phyloP scores from a whole-genome alignment of 352 stramenopile species.

The Phytophthora sp. region DNA sequence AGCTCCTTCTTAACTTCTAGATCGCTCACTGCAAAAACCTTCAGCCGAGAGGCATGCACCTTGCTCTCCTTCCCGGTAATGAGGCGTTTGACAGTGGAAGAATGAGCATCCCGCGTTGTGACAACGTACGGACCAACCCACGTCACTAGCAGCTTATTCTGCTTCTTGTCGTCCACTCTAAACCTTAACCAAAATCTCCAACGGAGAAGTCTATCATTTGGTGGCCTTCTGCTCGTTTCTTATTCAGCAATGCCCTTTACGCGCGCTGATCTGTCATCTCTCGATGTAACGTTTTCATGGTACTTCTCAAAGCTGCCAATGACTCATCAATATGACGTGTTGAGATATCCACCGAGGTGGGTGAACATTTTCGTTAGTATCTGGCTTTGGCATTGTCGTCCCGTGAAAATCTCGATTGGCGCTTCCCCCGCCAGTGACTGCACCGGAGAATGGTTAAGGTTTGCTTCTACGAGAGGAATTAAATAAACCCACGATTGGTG shows the following conservation, averaged over 20 bases:
- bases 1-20: conserved; percentile 37
- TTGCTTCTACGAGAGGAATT: background rate
- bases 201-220: conserved; percentile 26
- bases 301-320: conserved; percentile 9
- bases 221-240: conserved; percentile 9
- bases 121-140: conserved; percentile 39
- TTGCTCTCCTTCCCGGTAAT: conserved; percentile 21
- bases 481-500: background rate
- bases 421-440: background rate
- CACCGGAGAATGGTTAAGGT: conserved; percentile 4
- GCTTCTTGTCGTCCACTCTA: conserved; percentile 31
- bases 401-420: conserved; percentile 1
- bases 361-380: background rate
- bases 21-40: conserved; percentile 34
- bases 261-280: conserved; percentile 2
- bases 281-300: conserved; percentile 5
- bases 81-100: conserved; percentile 23
- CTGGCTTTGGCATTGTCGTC: conserved; percentile 5
- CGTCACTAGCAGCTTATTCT: conserved; percentile 36
- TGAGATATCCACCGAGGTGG: conserved; percentile 1
- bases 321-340: background rate
- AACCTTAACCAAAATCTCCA: conserved; percentile 43
- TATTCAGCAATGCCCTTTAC: conserved; percentile 4
- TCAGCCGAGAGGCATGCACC: conserved; percentile 37
- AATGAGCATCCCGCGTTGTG: conserved; percentile 16